phyloP scores from a whole-genome alignment of 768 basidiomycete species.

The Lactifluus echinatus region DNA sequence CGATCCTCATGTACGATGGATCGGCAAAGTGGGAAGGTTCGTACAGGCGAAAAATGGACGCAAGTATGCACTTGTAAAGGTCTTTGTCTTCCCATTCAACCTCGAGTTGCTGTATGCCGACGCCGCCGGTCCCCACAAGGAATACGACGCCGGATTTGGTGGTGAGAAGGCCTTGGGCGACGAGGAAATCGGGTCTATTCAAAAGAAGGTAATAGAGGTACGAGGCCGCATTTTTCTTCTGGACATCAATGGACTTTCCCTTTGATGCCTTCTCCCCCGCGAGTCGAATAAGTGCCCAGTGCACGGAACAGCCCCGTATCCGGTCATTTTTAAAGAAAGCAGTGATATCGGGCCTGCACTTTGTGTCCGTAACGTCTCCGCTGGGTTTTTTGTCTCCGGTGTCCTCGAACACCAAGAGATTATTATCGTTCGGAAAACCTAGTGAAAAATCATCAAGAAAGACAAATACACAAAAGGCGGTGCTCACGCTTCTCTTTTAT shows the following conservation, averaged over 20 bases:
- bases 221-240: background rate
- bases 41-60: slow-evolving; percentile 1
- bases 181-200: background rate
- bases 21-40: background rate
- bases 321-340: background rate
- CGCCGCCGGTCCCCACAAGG: background rate
- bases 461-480: background rate
- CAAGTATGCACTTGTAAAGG: background rate
- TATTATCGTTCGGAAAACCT: background rate
- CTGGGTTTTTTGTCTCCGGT: background rate
- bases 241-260: background rate
- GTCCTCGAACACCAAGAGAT: background rate
- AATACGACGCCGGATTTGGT: background rate
- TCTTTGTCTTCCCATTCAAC: background rate
- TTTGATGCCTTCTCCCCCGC: background rate
- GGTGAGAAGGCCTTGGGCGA: slow-evolving; percentile 2
- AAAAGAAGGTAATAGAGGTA: background rate
- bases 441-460: background rate
- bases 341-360: background rate
- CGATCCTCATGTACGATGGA: background rate
- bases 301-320: background rate
- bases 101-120: background rate
- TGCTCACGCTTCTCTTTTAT: too few relatives aligned
- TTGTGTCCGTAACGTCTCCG: background rate
- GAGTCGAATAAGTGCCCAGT: background rate